phyloP scores from a whole-genome alignment of 2,329 filamentous ascomycete genomes.

The Mycocentrospora acerina region DNA sequence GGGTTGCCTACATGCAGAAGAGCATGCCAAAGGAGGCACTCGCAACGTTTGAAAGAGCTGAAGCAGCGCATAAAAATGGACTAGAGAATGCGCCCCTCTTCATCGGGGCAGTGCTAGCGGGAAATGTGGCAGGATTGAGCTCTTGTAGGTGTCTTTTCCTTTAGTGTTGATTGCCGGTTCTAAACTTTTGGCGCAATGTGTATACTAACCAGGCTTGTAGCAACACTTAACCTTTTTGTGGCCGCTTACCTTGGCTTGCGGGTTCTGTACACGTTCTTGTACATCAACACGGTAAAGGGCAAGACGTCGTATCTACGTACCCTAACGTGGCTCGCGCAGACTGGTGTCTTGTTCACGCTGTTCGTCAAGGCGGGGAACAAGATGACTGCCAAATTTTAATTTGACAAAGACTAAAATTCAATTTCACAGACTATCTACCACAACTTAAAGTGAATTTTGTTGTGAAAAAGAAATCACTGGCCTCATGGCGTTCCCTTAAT shows the following conservation, averaged over 20 bases:
- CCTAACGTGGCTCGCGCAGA: conserved; percentile 14
- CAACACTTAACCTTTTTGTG: conserved; percentile 19
- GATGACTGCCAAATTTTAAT: background rate
- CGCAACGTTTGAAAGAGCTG: conserved; percentile 45
- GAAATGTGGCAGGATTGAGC: conserved; percentile 40
- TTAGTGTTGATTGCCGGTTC: too few relatives aligned
- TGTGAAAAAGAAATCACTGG: too few relatives aligned
- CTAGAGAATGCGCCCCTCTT: conserved; percentile 51
- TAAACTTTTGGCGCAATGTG: too few relatives aligned
- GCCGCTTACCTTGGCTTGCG: conserved; percentile 19
- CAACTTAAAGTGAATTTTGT: too few relatives aligned
- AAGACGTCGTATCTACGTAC: conserved; percentile 19
- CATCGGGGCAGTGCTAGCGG: conserved; percentile 46
- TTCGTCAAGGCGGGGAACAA: conserved; percentile 26
- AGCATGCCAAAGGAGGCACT: conserved; percentile 33
- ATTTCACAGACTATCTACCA: too few relatives aligned
- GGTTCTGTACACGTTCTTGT: conserved; percentile 22
- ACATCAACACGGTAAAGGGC: conserved; percentile 20
- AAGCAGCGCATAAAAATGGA: conserved; percentile 49
- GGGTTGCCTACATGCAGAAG: conserved; percentile 34
- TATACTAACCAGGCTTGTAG: conserved; percentile 5
- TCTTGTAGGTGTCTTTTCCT: conserved; percentile 9
- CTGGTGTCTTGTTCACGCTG: conserved; percentile 14
- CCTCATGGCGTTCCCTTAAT: too few relatives aligned
- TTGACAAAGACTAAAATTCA: too few relatives aligned